A percentile compares a stretch with the other conserved stretches of the same genome.
These are phyloP conservation scores for Sporothrix schenckii DNA, from an alignment of 2,329 filamentous ascomycete species.

Conservation along the genomic window DNA sequence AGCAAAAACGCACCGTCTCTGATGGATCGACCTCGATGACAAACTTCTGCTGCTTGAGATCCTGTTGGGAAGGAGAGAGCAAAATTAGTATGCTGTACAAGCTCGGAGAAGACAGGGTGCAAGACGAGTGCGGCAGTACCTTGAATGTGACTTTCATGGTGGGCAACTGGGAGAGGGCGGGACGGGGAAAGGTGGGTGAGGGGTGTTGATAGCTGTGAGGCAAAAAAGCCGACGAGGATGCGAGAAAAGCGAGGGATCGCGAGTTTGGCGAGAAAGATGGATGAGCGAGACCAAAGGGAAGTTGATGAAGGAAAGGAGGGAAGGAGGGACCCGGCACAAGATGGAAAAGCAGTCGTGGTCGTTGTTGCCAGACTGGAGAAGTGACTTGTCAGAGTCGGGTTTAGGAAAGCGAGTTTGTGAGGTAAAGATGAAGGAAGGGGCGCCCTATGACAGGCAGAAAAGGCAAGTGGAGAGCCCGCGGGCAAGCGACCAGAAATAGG, in stretches of 20 bases:
- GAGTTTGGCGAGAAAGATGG: slow-evolving; percentile 10
- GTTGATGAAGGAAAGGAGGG: not conserved
- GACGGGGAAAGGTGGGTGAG: not conserved
- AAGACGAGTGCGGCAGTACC: slow-evolving; percentile 47
- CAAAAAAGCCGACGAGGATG: not conserved
- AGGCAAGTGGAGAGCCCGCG: slow-evolving; percentile 17
- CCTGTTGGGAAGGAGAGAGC: slow-evolving; percentile 56
- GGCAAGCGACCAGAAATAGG: not conserved
- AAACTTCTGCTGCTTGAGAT: slow-evolving; percentile 99
- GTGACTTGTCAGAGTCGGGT: slow-evolving; percentile 9
- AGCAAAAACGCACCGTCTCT: slow-evolving; percentile 70
- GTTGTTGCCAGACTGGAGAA: slow-evolving; percentile 1
- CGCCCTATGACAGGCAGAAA: slow-evolving; percentile 15
- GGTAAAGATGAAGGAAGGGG: slow-evolving; percentile 7
- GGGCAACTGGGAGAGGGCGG: slow-evolving; percentile 41
- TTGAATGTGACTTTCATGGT: slow-evolving; percentile 71
- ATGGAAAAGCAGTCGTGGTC: slow-evolving; percentile 10
- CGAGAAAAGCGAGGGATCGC: not conserved
- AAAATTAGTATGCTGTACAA: slow-evolving; percentile 34
- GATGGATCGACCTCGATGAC: slow-evolving; percentile 90
- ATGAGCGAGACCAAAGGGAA: not conserved
- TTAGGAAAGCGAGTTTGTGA: not conserved
- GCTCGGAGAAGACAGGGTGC: not conserved
- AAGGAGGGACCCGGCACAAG: slow-evolving; percentile 11
- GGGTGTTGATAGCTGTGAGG: slow-evolving; percentile 19